Conservation (phyloP, 176 grass and related monocot species). For the Tillandsia leiboldiana region DNA sequence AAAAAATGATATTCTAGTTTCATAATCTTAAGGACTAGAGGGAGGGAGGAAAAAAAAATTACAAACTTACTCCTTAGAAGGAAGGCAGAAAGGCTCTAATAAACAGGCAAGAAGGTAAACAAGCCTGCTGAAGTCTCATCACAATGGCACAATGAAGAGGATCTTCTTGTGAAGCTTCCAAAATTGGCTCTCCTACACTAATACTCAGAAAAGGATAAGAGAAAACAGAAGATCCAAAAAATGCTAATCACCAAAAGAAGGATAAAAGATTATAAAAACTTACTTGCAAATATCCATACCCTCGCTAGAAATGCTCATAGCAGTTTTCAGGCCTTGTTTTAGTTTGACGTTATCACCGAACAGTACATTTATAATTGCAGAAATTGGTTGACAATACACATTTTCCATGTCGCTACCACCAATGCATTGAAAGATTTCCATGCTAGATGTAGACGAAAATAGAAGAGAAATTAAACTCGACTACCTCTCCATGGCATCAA, state of each 20-base stretch:
- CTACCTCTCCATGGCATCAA: slow-evolving; percentile 86
- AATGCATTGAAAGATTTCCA: neutral
- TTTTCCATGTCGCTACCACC: neutral
- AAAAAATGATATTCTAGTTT: neutral
- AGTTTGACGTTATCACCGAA: slow-evolving; percentile 47
- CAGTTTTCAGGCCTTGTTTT: slow-evolving; percentile 82
- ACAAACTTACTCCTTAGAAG: slow-evolving; percentile 44
- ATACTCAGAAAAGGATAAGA: slow-evolving; percentile 6
- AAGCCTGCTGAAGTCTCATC: slow-evolving; percentile 86
- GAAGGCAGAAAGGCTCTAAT: slow-evolving; percentile 80
- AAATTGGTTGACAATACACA: neutral
- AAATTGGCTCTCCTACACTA: slow-evolving; percentile 54
- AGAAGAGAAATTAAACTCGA: slow-evolving; percentile 11
- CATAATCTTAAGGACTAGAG: neutral
- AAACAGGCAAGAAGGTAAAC: slow-evolving; percentile 89
- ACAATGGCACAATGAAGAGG: slow-evolving; percentile 59
- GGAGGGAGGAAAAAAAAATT: neutral
- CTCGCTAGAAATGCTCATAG: slow-evolving; percentile 81
- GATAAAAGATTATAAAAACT: slow-evolving; percentile 2
- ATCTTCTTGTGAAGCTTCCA: slow-evolving; percentile 82
- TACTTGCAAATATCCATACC: slow-evolving; percentile 91
- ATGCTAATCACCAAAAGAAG: neutral
- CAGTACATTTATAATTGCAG: neutral
- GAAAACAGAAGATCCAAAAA: neutral
- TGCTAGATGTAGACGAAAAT: neutral